These are phyloP conservation scores for Gnetum montanum DNA, from an alignment of 75 land plant genomes.

Conservation along the genomic window DNA sequence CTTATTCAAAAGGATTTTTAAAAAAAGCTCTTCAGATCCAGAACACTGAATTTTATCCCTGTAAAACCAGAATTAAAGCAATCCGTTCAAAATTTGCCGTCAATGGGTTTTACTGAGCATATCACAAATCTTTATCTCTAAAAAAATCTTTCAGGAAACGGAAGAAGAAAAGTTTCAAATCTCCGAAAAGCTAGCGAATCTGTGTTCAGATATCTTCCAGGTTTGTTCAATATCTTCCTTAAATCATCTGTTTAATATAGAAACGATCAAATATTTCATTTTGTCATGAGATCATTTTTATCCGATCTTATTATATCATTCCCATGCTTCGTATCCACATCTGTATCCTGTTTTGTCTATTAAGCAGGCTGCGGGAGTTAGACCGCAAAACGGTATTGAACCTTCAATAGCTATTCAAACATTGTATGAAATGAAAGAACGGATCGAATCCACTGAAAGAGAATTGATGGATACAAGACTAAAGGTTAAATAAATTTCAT, in stretches of 20 bases:
- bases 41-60: too few species aligned
- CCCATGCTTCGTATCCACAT: too few species aligned
- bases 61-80: too few species aligned
- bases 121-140: too few species aligned
- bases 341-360: constrained; percentile 3
- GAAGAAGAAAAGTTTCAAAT: constrained; percentile 67
- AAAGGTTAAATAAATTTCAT: constrained; percentile 49
- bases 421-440: constrained; percentile 40
- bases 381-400: constrained; percentile 27
- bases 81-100: too few species aligned
- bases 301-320: too few species aligned
- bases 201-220: constrained; percentile 78
- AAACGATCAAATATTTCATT: too few species aligned
- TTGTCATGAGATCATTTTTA: too few species aligned
- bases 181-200: constrained; percentile 45
- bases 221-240: constrained; percentile 13
- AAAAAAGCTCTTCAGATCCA: too few species aligned
- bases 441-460: constrained; percentile 33
- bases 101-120: too few species aligned
- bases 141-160: constrained; percentile 73
- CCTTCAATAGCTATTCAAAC: constrained; percentile 58
- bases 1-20: too few species aligned
- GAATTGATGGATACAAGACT: constrained; percentile 52
- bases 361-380: constrained; percentile 78
- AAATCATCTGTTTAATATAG: neutral